These are phyloP conservation scores for Gracilaria domingensis DNA, from an alignment of 23 red algal genomes.

Conservation along the genomic window DNA sequence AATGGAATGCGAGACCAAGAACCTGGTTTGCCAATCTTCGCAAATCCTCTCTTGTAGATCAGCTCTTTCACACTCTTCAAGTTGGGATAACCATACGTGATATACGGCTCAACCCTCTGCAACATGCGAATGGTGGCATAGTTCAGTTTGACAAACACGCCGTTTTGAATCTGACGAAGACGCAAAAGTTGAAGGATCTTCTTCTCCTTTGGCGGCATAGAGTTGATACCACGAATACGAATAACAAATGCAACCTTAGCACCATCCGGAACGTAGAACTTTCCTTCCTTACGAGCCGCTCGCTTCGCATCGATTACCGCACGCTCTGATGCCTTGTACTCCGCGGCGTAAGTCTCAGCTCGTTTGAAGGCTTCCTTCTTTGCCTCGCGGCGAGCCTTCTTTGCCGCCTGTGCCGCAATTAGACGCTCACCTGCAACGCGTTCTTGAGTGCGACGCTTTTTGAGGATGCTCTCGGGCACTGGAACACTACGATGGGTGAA, in stretches of 20 bases:
- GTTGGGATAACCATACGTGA: slow-evolving; percentile 99
- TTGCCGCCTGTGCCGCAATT: slow-evolving; percentile 52
- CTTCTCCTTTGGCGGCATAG: slow-evolving; percentile 89
- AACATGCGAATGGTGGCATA: slow-evolving; percentile 98
- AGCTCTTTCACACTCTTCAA: slow-evolving; percentile 95
- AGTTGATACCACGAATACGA: slow-evolving; percentile 96
- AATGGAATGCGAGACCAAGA: slow-evolving; percentile 90
- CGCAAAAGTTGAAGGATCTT: slow-evolving; percentile 95
- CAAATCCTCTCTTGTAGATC: slow-evolving; percentile 97
- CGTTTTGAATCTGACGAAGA: slow-evolving; percentile 98
- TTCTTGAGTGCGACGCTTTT: slow-evolving; percentile 80
- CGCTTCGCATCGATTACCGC: slow-evolving; percentile 84
- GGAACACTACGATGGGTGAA: slow-evolving; percentile 21
- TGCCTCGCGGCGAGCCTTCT: slow-evolving; percentile 59
- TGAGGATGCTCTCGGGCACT: slow-evolving; percentile 92
- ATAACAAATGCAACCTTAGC: slow-evolving; percentile 98
- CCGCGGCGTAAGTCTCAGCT: slow-evolving; percentile 88
- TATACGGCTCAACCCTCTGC: slow-evolving; percentile 95
- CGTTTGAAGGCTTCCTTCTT: slow-evolving; percentile 91
- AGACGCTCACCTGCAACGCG: slow-evolving; percentile 59
- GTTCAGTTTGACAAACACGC: slow-evolving; percentile 98
- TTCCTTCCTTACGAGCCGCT: slow-evolving; percentile 83
- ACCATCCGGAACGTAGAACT: slow-evolving; percentile 96
- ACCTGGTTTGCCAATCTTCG: slow-evolving; percentile 85
- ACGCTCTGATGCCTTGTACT: slow-evolving; percentile 86